Conservation (phyloP, 176 grass and related monocot genomes). For the Triticum dicoccoides region DNA sequence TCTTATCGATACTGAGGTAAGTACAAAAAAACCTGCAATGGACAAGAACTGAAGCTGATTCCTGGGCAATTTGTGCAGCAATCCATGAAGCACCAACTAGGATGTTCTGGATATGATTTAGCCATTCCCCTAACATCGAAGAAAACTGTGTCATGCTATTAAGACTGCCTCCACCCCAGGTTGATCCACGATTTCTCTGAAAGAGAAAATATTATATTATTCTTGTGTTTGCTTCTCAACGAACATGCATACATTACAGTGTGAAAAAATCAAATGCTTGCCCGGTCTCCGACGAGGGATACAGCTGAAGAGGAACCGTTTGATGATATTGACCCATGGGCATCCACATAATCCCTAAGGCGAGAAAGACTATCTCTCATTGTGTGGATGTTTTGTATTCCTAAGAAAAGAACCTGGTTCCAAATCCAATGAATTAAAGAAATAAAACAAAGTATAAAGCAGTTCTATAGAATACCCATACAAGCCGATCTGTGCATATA, state of each 20-base stretch:
- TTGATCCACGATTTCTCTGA: slow-evolving; percentile 90
- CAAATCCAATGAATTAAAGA: slow-evolving; percentile 39
- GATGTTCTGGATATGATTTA: slow-evolving; percentile 93
- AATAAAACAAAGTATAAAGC: neutral
- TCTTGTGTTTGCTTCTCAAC: neutral
- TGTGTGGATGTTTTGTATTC: slow-evolving; percentile 95
- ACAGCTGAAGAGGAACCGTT: slow-evolving; percentile 80
- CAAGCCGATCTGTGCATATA: neutral
- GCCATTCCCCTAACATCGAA: slow-evolving; percentile 85
- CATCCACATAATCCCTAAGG: slow-evolving; percentile 96
- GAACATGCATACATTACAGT: slow-evolving; percentile 14
- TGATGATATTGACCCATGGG: slow-evolving; percentile 80
- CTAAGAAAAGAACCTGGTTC: slow-evolving; percentile 85
- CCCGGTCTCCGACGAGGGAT: slow-evolving; percentile 41
- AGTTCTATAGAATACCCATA: slow-evolving; percentile 4
- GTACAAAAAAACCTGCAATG: slow-evolving; percentile 82
- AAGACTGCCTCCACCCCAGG: slow-evolving; percentile 93
- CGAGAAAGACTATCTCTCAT: slow-evolving; percentile 99
- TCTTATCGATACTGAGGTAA: slow-evolving; percentile 7
- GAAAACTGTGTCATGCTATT: slow-evolving; percentile 98
- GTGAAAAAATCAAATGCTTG: slow-evolving; percentile 16
- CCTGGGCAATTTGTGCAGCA: slow-evolving; percentile 76
- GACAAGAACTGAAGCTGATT: slow-evolving; percentile 90
- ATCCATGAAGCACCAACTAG: slow-evolving; percentile 96
- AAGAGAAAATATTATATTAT: neutral